Percentiles rank a stretch among this genome's conserved stretches.
Conservation (phyloP, 768 basidiomycete genomes). For the Collybia nuda region DNA sequence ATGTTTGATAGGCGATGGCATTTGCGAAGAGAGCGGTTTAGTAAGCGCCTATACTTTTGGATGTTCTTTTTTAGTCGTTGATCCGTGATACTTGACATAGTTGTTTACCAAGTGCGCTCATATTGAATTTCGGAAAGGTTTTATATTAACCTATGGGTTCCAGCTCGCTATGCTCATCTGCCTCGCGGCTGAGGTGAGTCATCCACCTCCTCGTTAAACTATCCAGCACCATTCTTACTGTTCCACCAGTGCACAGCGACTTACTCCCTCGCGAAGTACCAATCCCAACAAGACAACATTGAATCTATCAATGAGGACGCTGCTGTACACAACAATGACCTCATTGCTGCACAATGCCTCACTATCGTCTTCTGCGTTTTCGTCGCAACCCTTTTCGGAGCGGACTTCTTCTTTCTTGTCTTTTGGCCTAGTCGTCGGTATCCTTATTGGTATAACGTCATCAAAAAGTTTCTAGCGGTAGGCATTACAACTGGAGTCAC, state of each 20-base stretch:
- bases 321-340: slow-evolving; percentile 29
- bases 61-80: background rate
- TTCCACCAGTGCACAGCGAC: slow-evolving; percentile 27
- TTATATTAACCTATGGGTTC: background rate
- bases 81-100: slow-evolving; percentile 3
- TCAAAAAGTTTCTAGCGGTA: slow-evolving; percentile 20
- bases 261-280: slow-evolving; percentile 35
- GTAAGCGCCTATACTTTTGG: slow-evolving; percentile 15
- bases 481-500: slow-evolving; percentile 23
- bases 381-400: slow-evolving; percentile 34
- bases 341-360: slow-evolving; percentile 25
- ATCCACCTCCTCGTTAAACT: no score
- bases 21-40: slow-evolving; percentile 28
- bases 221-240: no score
- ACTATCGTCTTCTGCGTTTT: slow-evolving; percentile 34
- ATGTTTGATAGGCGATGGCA: slow-evolving; percentile 33
- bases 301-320: slow-evolving; percentile 13
- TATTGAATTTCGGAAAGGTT: background rate
- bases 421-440: slow-evolving; percentile 31
- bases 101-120: slow-evolving; percentile 8
- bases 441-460: slow-evolving; percentile 28
- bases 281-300: slow-evolving; percentile 26
- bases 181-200: slow-evolving; percentile 29
- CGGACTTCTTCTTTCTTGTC: slow-evolving; percentile 35
- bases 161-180: slow-evolving; percentile 29